Evolutionary conservation across 1,284 basidiomycete species (phyloP), one percentile per base, ranked within the genome.

Genomic region (Trichosporon ovoides): DNA sequence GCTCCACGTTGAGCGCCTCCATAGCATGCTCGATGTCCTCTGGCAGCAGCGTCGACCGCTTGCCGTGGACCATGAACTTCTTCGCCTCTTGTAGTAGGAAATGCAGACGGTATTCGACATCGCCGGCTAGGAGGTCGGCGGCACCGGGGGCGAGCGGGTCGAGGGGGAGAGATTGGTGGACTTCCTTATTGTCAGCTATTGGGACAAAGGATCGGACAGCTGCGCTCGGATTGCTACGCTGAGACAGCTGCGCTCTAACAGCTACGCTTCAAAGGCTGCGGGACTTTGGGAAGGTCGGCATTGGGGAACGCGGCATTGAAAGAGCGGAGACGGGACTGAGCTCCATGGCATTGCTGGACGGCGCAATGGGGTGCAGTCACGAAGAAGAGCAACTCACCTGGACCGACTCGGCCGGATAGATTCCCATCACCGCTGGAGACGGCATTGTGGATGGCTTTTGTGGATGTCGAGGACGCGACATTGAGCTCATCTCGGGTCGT

Each of bases 71-170:
- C 89, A 97, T 98, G 77, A 96, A 98, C 61, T 93, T 89, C 22
- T 91, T 86, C 11, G 95, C 93, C 82, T 98, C 94, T 86, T 95
- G 77, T 18, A 69, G 55, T 28, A 77, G 72, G 40, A 76, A 90
- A 73, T 95, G 92, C 71, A 98, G 84, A 59, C 96, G 83, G 77
- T 98, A 97, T 75, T 98, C 95, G 40, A 98, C 91, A 79, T 99
- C 96, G 62, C 90, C 91, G 2, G 95, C 93, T 14, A 99, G 82
- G 0, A 89, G 83, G 18, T 86, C 85, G 2, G 92, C 88, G 11
- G 97, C 88, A 7, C 83, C 77, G 57, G 94, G 90, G 2, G 89
- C 82, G 43, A 98, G 78, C 48, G 80, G 86, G n/a, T 84, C 80
- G 59, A 98, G 86, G 50, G 87, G 87, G 31, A 97, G 77, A 0